Base-by-base conservation (phyloP, 2,329 filamentous ascomycete genomes). In the Colletotrichum camelliae region DNA sequence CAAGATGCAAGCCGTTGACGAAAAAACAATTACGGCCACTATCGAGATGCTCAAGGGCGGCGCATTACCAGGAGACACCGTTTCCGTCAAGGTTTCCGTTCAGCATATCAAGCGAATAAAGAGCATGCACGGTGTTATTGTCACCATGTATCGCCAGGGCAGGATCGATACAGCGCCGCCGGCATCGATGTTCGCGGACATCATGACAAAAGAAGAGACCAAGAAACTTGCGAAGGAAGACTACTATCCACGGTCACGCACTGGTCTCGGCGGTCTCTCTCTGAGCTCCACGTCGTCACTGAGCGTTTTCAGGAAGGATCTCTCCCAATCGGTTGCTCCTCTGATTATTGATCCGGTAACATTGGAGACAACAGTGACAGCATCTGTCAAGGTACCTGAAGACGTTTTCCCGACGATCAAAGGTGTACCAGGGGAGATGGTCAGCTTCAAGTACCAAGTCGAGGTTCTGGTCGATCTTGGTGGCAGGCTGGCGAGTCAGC, bases 401-500 rank as follows among this genome's bases (percentile, higher is more conserved):
- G 95, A 98, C 81, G 93, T 93, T 0, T 98, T 98, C 79, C 96
- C 97, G 0, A 98, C 96, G 3, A 98, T 98, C 77, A 93, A 92
- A 33, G 93, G 93, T 70, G 95, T 98, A 0, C 97, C 97, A 0
- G 96, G 96, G 5, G 93, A 95, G 39, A 97, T 98, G 93, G 97
- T 99, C 78, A 96, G 93, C 80, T 98, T 99, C 87, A 95, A 94
- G 79, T 98, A 99, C 81, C 95, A 96, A 79, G 90, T 98, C 24
- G 97, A 99, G 84, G 95, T 98, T 4, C 93, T 98, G 33, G 92
- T 98, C 27, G 97, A 99, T 82, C 89, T 98, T 1, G 96, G 97
- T 62, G 96, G 96, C 48, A 97, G 95, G 82, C 86, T 98, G 55
- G 91, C 93, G 2, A 92, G 91, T n/a, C 92, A 95, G 77, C 84